A percentile compares a stretch with the other conserved stretches of the same genome.
phyloP scores from a whole-genome alignment of 164 flowering plant species.

The Vitis amurensis region DNA sequence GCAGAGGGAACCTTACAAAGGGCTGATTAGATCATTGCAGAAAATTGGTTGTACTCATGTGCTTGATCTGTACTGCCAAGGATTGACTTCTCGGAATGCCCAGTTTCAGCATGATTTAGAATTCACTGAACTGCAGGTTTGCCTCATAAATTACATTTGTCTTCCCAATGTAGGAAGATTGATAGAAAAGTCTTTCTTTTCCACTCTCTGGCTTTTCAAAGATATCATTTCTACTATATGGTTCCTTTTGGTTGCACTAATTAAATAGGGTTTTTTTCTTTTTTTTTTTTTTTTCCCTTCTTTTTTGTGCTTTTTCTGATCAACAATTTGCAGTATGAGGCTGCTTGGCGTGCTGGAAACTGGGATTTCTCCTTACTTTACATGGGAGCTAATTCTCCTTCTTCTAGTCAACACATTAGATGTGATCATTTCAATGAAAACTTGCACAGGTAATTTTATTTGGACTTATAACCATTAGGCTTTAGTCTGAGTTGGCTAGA shows the following conservation, averaged over 20 bases:
- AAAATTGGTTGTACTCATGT: constrained; percentile 87
- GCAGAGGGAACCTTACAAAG: constrained; percentile 66
- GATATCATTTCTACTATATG: neutral
- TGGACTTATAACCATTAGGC: neutral
- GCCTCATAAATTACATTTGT: neutral
- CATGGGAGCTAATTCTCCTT: constrained; percentile 29
- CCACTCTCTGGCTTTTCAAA: no score
- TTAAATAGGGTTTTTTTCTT: constrained; percentile 1
- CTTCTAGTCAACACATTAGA: constrained; percentile 27
- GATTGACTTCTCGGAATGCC: constrained; percentile 66
- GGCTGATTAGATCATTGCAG: constrained; percentile 87
- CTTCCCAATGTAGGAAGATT: neutral
- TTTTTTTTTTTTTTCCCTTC: neutral
- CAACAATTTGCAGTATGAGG: constrained; percentile 70
- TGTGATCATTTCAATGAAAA: constrained; percentile 70
- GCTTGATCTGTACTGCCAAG: constrained; percentile 85
- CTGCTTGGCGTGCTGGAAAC: constrained; percentile 97
- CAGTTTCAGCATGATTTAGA: constrained; percentile 73
- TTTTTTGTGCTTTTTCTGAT: neutral
- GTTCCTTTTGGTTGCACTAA: neutral
- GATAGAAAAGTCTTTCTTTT: no score
- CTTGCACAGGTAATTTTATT: constrained; percentile 64
- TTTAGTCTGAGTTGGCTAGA: no score
- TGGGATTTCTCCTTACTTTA: constrained; percentile 85
- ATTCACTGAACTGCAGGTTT: constrained; percentile 89